phyloP scores from a whole-genome alignment of 768 basidiomycete species.

The Leccinellum luteum region DNA sequence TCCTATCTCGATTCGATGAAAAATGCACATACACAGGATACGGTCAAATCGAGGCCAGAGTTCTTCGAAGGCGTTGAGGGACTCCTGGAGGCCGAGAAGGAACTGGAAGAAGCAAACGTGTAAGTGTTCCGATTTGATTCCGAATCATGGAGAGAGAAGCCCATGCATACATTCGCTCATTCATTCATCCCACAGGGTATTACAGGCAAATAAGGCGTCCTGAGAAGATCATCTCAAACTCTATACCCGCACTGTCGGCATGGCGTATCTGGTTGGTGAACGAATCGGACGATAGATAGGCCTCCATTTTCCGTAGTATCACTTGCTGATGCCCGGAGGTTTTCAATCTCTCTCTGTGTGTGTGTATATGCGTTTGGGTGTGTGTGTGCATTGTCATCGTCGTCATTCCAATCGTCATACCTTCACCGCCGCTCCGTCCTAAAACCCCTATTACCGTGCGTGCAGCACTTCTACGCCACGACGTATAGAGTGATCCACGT shows the following conservation, averaged over 20 bases:
- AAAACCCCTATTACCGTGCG: conserved; percentile 17
- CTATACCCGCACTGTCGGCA: conserved; percentile 20
- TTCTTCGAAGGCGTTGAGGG: conserved; percentile 35
- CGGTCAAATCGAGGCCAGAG: conserved; percentile 26
- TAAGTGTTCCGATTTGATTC: conserved; percentile 27
- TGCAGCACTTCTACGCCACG: conserved; percentile 18
- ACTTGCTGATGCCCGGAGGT: conserved; percentile 24
- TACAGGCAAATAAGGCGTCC: conserved; percentile 11
- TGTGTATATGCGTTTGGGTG: not conserved
- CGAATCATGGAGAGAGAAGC: not conserved
- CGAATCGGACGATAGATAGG: not conserved
- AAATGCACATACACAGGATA: conserved; percentile 21
- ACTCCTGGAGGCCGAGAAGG: conserved; percentile 56
- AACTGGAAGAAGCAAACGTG: conserved; percentile 49
- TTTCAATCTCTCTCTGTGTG: not conserved
- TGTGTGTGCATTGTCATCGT: not conserved
- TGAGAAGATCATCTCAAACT: conserved; percentile 17
- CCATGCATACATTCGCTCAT: conserved; percentile 13
- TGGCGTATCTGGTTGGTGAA: not conserved
- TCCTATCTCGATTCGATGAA: conserved; percentile 6
- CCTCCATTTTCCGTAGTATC: conserved; percentile 13
- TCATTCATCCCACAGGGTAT: conserved; percentile 21
- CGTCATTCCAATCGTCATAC: conserved; percentile 11
- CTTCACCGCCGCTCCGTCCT: conserved; percentile 4
- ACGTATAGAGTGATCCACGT: conserved; percentile 9